Evolutionary conservation across 1,139 yeast genomes (phyloP).

Genomic region (Arxiozyma heterogenica): DNA sequence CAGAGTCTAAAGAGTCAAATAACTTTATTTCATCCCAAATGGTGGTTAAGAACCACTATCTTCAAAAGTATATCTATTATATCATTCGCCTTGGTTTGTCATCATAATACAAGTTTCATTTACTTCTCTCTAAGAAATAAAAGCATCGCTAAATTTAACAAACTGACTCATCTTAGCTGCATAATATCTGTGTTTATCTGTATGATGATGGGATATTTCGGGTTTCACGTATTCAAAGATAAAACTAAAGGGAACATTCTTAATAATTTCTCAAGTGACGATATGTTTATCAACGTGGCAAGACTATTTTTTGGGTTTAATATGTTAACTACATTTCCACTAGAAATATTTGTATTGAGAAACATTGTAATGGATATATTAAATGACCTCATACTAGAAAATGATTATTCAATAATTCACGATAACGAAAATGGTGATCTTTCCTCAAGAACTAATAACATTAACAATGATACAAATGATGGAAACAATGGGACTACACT

Average conservation of each 20-base stretch:
- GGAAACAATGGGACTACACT: constrained; percentile 14
- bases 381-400: constrained; percentile 1
- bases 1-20: constrained; percentile 36
- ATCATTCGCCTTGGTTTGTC: constrained; percentile 91
- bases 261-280: constrained; percentile 74
- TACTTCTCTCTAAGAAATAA: constrained; percentile 75
- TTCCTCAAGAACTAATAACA: not conserved
- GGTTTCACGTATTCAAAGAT: constrained; percentile 66
- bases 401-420: constrained; percentile 31
- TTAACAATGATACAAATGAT: constrained; percentile 7
- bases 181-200: constrained; percentile 74
- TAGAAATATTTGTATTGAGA: constrained; percentile 82
- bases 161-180: constrained; percentile 77
- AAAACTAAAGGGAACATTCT: constrained; percentile 78
- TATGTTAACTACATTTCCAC: constrained; percentile 88
- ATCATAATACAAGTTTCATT: constrained; percentile 84
- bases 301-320: constrained; percentile 87
- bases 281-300: constrained; percentile 69
- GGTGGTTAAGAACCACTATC: constrained; percentile 33
- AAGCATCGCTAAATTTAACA: constrained; percentile 62
- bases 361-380: constrained; percentile 65
- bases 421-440: constrained; percentile 35
- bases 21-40: constrained; percentile 30
- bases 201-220: constrained; percentile 69
- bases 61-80: constrained; percentile 89